Conservation (phyloP, 495 filamentous ascomycete species). For the Chaetomium tenue region DNA sequence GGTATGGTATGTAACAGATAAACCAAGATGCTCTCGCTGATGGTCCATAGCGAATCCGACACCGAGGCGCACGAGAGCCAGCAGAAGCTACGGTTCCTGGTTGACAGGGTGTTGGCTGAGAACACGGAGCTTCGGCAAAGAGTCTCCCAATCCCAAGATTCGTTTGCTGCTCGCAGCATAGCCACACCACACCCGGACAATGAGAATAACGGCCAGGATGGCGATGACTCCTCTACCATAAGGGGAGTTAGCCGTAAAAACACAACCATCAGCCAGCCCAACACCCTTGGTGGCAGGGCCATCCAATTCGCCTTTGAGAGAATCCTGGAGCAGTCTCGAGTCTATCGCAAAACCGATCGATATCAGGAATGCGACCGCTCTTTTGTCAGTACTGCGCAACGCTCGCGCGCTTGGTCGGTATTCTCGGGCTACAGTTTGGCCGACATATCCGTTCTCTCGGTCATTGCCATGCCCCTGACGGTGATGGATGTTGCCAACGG, state of each 20-base stretch:
- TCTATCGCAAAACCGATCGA: background rate
- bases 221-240: background rate
- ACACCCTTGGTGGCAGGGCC: background rate
- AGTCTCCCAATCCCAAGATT: background rate
- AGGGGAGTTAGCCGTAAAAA: background rate
- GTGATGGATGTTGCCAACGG: background rate
- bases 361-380: background rate
- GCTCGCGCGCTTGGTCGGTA: background rate
- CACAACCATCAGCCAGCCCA: background rate
- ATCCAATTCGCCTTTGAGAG: background rate
- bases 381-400: background rate
- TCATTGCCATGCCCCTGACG: background rate
- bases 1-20: background rate
- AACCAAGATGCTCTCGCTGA: too few relatives aligned
- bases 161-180: background rate
- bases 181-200: background rate
- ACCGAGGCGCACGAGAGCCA: background rate
- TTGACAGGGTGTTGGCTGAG: background rate
- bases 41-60: background rate
- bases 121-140: background rate
- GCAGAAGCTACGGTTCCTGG: background rate
- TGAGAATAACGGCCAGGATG: background rate
- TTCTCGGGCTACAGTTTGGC: background rate
- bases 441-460: background rate
- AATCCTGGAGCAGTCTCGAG: background rate